Base-by-base conservation (phyloP, 495 filamentous ascomycete species). In the Apiosordaria backusii region DNA sequence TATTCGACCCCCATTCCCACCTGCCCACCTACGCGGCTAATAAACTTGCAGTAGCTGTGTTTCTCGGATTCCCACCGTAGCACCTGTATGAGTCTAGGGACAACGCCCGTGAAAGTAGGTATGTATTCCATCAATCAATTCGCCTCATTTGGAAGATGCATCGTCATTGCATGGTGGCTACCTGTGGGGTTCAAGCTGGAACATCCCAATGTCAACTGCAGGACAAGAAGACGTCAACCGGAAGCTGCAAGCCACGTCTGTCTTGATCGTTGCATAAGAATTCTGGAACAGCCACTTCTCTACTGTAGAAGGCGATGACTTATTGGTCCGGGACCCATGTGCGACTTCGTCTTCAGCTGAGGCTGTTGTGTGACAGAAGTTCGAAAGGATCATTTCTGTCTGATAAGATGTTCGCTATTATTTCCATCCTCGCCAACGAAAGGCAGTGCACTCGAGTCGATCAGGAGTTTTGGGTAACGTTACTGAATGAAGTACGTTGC, bases 1-100 rank as follows among this genome's bases (percentile, higher is more conserved):
- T 60, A 60, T 35, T 60, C 57, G 24, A 26, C 57, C 57, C 57
- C 57, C 6, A 45, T 45, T 45, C 35, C 35, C 35, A 45, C 35
- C 35, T 45, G 16, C 35, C 35, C 35, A 45, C 35, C 35, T 45
- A 45, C 35, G 35, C 35, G 35, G 35, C 35, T 45, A 45, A 45
- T 45, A 45, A 13, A 45, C 35, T 18, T 45, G 35, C 35, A 45
- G 35, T 45, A 45, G 35, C 35, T 45, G 4, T 45, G 35, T 45
- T 45, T 45, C 35, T 45, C 35, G 35, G 35, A 15, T 13, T 45
- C 5, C 35, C 16, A 45, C 35, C 16, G 2, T 13, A 45, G 16
- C 35, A 45, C 9, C 35, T 45, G 9, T n/a, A n/a, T n/a, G n/a
- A n/a, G 16, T 45, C 6, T 45, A 45, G 35, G 16, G 13, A 45